These are phyloP conservation scores for Yarrowia sp. DNA, from an alignment of 805 yeast species.

Conservation along the genomic window DNA sequence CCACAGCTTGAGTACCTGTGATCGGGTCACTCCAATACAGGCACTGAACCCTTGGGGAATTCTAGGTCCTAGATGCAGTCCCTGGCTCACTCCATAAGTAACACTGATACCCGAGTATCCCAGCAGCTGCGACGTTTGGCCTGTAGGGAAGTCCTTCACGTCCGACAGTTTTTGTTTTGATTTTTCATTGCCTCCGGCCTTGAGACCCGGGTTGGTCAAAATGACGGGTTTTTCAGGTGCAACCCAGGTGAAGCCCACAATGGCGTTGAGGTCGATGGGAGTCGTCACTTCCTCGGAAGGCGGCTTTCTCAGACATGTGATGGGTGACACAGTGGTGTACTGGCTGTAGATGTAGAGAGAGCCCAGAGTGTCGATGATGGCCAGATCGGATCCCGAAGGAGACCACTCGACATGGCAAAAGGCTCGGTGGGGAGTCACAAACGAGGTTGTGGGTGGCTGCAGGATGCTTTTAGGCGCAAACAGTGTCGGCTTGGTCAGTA, in stretches of 20 bases:
- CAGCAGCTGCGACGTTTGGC: slow-evolving; percentile 52
- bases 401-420: slow-evolving; percentile 52
- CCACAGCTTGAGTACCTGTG: slow-evolving; percentile 14
- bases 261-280: slow-evolving; percentile 35
- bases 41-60: slow-evolving; percentile 29
- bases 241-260: slow-evolving; percentile 67
- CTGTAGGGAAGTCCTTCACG: slow-evolving; percentile 39
- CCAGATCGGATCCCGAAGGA: slow-evolving; percentile 74
- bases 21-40: slow-evolving; percentile 14
- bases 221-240: slow-evolving; percentile 66
- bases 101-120: slow-evolving; percentile 61
- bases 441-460: slow-evolving; percentile 31
- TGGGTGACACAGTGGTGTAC: slow-evolving; percentile 31
- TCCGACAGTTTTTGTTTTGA: slow-evolving; percentile 1
- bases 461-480: slow-evolving; percentile 34
- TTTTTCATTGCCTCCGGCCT: slow-evolving; percentile 29
- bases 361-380: slow-evolving; percentile 72
- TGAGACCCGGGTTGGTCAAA: slow-evolving; percentile 56
- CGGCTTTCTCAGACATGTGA: slow-evolving; percentile 8
- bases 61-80: slow-evolving; percentile 50
- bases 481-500: slow-evolving; percentile 57
- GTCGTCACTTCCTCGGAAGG: slow-evolving; percentile 27
- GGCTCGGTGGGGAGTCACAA: slow-evolving; percentile 43
- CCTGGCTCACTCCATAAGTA: slow-evolving; percentile 63
- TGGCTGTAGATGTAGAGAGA: slow-evolving; percentile 50